Evolutionary conservation across 306 rosid species (phyloP).

Genomic region (Astragalus glycyphyllos): DNA sequence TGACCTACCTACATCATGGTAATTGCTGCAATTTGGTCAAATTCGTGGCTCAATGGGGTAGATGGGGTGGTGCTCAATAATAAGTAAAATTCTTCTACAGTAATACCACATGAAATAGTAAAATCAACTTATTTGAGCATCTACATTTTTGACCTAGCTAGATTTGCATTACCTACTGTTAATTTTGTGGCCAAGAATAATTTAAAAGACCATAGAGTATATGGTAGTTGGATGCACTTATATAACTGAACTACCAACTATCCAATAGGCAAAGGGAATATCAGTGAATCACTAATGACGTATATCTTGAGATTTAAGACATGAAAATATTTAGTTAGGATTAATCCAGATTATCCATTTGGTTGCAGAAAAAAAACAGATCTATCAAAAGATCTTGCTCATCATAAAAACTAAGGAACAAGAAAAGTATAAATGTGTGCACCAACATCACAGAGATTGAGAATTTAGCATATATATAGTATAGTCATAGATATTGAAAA

Average conservation of each 20-base stretch:
- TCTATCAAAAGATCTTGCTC: slow-evolving; percentile 67
- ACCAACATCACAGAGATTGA: slow-evolving; percentile 47
- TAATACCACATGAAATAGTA: slow-evolving; percentile 42
- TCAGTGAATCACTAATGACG: slow-evolving; percentile 48
- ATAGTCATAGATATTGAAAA: slow-evolving; percentile 56
- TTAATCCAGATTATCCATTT: slow-evolving; percentile 42
- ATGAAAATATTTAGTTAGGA: slow-evolving; percentile 29
- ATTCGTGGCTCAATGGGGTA: slow-evolving; percentile 94
- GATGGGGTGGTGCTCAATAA: slow-evolving; percentile 85
- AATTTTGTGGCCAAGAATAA: slow-evolving; percentile 36
- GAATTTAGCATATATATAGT: slow-evolving; percentile 51
- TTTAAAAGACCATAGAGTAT: slow-evolving; percentile 24
- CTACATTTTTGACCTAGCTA: slow-evolving; percentile 57
- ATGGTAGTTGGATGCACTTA: slow-evolving; percentile 52
- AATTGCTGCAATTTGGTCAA: slow-evolving; percentile 55
- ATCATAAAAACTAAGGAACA: slow-evolving; percentile 34
- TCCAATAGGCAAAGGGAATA: slow-evolving; percentile 33
- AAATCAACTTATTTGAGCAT: slow-evolving; percentile 3
- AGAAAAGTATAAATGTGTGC: slow-evolving; percentile 46
- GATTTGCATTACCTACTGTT: slow-evolving; percentile 40
- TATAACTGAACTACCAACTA: slow-evolving; percentile 38
- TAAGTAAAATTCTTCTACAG: slow-evolving; percentile 56
- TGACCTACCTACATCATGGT: slow-evolving; percentile 66
- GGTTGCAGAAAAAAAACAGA: slow-evolving; percentile 44
- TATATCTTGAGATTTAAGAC: slow-evolving; percentile 49